These are phyloP conservation scores for Phascolomyces articulosus DNA, from an alignment of 371 early-diverging fungal species.

Conservation along the genomic window DNA sequence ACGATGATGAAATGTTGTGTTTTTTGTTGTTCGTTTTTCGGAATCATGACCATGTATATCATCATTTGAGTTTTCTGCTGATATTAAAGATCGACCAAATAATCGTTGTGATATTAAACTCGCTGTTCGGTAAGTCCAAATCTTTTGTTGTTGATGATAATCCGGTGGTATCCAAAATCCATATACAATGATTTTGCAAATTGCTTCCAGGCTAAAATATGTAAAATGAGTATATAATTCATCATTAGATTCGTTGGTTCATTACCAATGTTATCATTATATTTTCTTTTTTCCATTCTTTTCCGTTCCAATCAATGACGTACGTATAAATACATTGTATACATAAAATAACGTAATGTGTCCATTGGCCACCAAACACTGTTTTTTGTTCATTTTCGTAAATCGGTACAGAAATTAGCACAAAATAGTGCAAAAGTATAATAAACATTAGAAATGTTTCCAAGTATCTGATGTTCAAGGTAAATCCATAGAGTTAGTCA, in stretches of 20 bases:
- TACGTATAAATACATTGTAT: conserved; percentile 60
- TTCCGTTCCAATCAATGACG: not conserved
- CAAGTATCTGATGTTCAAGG: conserved; percentile 34
- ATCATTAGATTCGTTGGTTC: too few relatives aligned
- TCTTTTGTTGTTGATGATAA: not conserved
- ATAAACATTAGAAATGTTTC: conserved; percentile 49
- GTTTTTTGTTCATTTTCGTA: conserved; percentile 45
- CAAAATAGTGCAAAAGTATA: conserved; percentile 55
- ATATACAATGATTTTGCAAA: conserved; percentile 48
- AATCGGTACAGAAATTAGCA: conserved; percentile 57
- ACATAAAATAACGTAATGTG: conserved; percentile 46
- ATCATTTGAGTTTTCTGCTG: not conserved
- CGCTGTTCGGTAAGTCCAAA: conserved; percentile 4
- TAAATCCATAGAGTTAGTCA: conserved; percentile 1
- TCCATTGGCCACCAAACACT: conserved; percentile 54
- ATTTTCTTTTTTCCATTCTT: too few relatives aligned
- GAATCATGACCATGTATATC: not conserved
- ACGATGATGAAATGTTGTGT: conserved; percentile 23
- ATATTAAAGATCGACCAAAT: not conserved
- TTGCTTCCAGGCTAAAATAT: conserved; percentile 25
- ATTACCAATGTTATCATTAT: too few relatives aligned
- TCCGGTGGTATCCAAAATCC: conserved; percentile 46
- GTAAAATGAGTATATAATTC: not conserved
- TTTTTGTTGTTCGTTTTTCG: not conserved
- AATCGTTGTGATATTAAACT: not conserved